Evolutionary conservation across 805 yeast species (phyloP).

Genomic region (Vanderwaltozyma tropicalis): DNA sequence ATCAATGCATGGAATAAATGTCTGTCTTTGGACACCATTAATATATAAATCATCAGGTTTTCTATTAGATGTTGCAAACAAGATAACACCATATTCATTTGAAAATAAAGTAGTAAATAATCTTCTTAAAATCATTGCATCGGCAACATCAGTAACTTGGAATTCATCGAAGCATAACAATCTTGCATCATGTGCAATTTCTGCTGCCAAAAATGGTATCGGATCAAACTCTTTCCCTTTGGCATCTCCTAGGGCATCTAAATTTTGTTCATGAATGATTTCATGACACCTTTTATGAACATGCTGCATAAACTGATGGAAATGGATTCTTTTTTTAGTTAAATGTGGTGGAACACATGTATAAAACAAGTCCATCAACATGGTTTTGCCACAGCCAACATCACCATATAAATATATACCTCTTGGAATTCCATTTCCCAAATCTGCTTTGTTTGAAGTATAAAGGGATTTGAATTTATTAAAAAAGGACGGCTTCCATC

Average conservation of each 20-base stretch:
- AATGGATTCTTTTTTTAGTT: conserved; percentile 75
- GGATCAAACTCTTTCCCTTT: conserved; percentile 57
- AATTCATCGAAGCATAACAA: conserved; percentile 93
- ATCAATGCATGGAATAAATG: conserved; percentile 87
- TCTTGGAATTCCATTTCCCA: conserved; percentile 38
- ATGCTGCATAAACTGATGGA: conserved; percentile 94
- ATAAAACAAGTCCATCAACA: conserved; percentile 94
- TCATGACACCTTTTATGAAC: conserved; percentile 82
- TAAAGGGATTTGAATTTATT: conserved; percentile 4
- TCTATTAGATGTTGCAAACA: conserved; percentile 91
- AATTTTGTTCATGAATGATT: conserved; percentile 51
- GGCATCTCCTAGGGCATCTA: conserved; percentile 18
- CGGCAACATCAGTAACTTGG: conserved; percentile 97
- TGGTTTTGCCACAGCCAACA: conserved; percentile 97
- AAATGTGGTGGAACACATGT: conserved; percentile 69
- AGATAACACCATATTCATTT: conserved; percentile 68
- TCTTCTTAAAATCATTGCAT: conserved; percentile 88
- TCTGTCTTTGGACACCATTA: conserved; percentile 87
- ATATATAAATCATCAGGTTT: conserved; percentile 89
- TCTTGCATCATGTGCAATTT: conserved; percentile 64
- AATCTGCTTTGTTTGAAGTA: conserved; percentile 5
- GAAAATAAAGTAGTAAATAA: conserved; percentile 56
- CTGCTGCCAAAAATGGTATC: conserved; percentile 74
- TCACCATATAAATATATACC: conserved; percentile 94
- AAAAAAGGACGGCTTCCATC: conserved; percentile 35